Evolutionary conservation across 352 stramenopile genomes (phyloP), one percentile per base, ranked within the genome.

Genomic region (Globisporangium sylvaticum): DNA sequence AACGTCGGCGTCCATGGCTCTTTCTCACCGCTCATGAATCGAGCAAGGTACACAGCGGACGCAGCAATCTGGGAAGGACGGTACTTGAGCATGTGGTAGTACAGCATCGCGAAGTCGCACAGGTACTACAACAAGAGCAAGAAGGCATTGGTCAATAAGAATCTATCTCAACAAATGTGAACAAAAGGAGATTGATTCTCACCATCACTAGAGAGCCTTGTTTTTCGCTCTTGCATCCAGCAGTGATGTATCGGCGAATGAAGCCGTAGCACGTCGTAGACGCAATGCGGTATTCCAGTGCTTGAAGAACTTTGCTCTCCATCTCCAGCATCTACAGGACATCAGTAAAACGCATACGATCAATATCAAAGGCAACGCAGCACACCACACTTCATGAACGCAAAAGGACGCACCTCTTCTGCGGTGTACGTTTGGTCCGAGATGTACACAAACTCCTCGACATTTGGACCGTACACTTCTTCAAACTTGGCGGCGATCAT

Each of bases 401-500:
- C 31, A 32, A 39, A 31, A n/a, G 34, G 4, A 68, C 72, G 3
- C 70, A 92, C 84, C 83, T 92, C 80, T 56, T 91, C 80, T 6
- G 80, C 74, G 22, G 86, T 96, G 76, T 99, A 99, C 20, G 96
- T 97, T 69, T 97, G 84, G 74, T 99, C 96, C 2, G 94, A 98
- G 65, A 99, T 98, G 81, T 98, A 99, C 5, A 99, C 95, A 76
- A 96, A 99, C 64, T 99, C 97, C 58, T 95, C 85, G 59, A 94
- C 81, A 56, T 96, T 95, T 7, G 92, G 92, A 15, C 90, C 89
- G 69, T 98, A 98, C 20, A 99, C 97, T 75, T 99, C 97, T 80
- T 99, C 96, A 69, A 98, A 99, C 72, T 99, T 99, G 73, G 90
- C 95, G 42, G 97, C 96, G 65, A 99, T 87, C 62, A 99, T 92